Conservation (phyloP, 108 stramenopile genomes). For the Licmophora abbreviata region DNA sequence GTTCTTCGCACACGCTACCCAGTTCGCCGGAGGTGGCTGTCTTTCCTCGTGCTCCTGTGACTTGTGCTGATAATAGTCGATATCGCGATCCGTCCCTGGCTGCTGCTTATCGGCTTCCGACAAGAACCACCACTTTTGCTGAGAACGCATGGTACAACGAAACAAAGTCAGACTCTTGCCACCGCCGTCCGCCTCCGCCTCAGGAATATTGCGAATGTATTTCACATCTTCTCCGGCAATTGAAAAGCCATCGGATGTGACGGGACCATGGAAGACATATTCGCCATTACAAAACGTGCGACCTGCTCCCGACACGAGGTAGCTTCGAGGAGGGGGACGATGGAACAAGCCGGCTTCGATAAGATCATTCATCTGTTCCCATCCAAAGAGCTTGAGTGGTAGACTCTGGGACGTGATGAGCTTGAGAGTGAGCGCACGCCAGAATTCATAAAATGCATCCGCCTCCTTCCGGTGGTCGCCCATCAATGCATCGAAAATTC, state of each 20-base stretch:
- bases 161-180: conserved; percentile 84
- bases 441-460: conserved; percentile 60
- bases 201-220: conserved; percentile 35
- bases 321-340: conserved; percentile 68
- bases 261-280: conserved; percentile 50
- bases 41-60: conserved; percentile 73
- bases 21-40: conserved; percentile 64
- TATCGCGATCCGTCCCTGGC: conserved; percentile 96
- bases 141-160: conserved; percentile 92
- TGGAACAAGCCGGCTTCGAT: conserved; percentile 42
- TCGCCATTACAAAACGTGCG: conserved; percentile 70
- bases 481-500: conserved; percentile 35
- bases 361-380: conserved; percentile 72
- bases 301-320: conserved; percentile 64
- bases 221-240: conserved; percentile 32
- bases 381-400: conserved; percentile 77
- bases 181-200: conserved; percentile 15
- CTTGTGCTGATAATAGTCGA: conserved; percentile 97
- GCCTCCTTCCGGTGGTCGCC: conserved; percentile 21
- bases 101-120: conserved; percentile 91
- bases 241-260: conserved; percentile 50
- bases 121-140: conserved; percentile 98
- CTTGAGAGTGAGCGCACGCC: conserved; percentile 48
- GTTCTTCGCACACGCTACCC: conserved; percentile 65
- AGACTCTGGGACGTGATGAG: conserved; percentile 67